phyloP scores from a whole-genome alignment of 2,329 filamentous ascomycete genomes.

The Didymella lethalis region DNA sequence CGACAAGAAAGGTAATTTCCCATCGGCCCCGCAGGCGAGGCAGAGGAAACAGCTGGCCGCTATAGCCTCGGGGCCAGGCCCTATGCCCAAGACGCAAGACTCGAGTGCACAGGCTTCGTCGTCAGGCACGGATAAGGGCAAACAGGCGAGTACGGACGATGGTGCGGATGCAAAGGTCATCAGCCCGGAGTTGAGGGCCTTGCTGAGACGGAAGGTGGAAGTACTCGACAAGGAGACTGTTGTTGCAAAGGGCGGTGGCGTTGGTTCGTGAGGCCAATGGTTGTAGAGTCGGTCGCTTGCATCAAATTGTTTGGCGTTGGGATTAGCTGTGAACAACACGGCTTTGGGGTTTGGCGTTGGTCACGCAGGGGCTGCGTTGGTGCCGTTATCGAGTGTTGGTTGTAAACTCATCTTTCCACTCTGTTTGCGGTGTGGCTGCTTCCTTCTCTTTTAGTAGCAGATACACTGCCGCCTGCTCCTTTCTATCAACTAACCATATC shows the following conservation, averaged over 20 bases:
- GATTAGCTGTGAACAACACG: constrained; percentile 6
- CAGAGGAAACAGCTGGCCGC: constrained; percentile 56
- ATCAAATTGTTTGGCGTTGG: constrained; percentile 19
- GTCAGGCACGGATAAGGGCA: constrained; percentile 45
- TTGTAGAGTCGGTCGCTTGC: neutral
- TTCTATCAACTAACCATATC: too few species aligned
- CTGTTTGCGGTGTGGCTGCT: too few species aligned
- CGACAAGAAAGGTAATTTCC: constrained; percentile 90
- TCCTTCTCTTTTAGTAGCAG: too few species aligned
- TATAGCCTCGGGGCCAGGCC: constrained; percentile 42
- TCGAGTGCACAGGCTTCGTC: constrained; percentile 33
- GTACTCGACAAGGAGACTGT: constrained; percentile 57
- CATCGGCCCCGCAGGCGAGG: constrained; percentile 59
- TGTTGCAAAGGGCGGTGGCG: constrained; percentile 26
- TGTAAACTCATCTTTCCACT: too few species aligned
- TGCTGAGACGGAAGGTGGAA: constrained; percentile 68
- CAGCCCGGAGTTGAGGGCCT: constrained; percentile 66
- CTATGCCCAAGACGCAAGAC: constrained; percentile 29
- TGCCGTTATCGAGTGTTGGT: neutral
- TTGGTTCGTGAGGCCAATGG: constrained; percentile 8
- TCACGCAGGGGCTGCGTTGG: constrained; percentile 6
- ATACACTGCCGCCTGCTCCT: too few species aligned
- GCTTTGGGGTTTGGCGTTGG: constrained; percentile 3
- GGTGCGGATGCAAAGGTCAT: constrained; percentile 62
- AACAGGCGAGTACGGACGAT: constrained; percentile 42